Percentiles rank a stretch among this genome's conserved stretches.
Evolutionary conservation across 441 rosid genomes (phyloP).

Genomic region (Viola pubescens): DNA sequence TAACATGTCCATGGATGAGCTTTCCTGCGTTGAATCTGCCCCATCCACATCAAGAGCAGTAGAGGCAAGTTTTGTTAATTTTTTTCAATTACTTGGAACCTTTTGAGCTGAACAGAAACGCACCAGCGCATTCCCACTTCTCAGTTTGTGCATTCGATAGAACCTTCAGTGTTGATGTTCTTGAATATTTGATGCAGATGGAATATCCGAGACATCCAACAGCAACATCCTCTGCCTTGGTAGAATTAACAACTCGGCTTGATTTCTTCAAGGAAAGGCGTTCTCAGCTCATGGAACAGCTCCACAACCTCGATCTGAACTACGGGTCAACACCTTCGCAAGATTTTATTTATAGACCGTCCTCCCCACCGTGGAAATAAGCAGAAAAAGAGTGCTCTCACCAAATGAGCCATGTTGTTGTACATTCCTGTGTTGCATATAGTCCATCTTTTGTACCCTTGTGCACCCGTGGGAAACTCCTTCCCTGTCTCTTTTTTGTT

Average conservation of each 20-base stretch:
- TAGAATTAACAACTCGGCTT: slow-evolving; percentile 82
- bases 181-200: slow-evolving; percentile 25
- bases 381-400: not conserved
- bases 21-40: slow-evolving; percentile 56
- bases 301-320: slow-evolving; percentile 80
- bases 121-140: not conserved
- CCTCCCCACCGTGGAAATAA: slow-evolving; percentile 93
- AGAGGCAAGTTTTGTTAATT: slow-evolving; percentile 43
- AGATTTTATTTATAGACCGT: slow-evolving; percentile 66
- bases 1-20: slow-evolving; percentile 52
- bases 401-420: slow-evolving; percentile 21
- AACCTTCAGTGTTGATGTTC: not conserved
- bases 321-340: slow-evolving; percentile 62
- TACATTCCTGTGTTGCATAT: slow-evolving; percentile 53
- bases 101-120: not conserved
- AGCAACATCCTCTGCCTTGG: slow-evolving; percentile 74
- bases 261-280: slow-evolving; percentile 98
- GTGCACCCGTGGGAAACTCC: not conserved
- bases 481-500: not conserved
- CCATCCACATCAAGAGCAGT: slow-evolving; percentile 68
- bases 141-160: not conserved
- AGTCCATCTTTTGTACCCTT: slow-evolving; percentile 16
- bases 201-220: slow-evolving; percentile 75
- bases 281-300: slow-evolving; percentile 92
- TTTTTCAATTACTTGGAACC: not conserved